Evolutionary conservation across 1,284 basidiomycete genomes (phyloP).

Genomic region (Phlebopus sp.): DNA sequence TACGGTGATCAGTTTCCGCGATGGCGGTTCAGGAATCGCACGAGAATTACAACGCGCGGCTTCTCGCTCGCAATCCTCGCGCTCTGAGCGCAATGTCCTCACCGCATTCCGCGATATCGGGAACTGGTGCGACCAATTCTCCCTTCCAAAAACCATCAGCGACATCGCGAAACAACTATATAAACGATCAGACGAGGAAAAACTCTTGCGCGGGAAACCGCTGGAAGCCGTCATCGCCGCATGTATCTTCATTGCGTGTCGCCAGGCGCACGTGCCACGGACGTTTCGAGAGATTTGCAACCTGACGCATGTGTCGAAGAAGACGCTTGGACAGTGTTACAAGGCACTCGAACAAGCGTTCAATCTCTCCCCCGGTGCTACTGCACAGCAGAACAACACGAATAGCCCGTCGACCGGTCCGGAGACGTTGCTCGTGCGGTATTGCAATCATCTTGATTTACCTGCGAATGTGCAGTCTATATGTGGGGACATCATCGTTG

Average conservation of each 20-base stretch:
- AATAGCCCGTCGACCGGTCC: conserved; percentile 55
- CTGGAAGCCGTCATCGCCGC: conserved; percentile 94
- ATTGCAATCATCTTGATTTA: conserved; percentile 92
- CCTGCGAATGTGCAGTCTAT: conserved; percentile 80
- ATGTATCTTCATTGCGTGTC: conserved; percentile 97
- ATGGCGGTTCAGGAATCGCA: conserved; percentile 91
- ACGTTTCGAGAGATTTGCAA: conserved; percentile 97
- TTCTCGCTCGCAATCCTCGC: conserved; percentile 72
- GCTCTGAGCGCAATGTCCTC: conserved; percentile 81
- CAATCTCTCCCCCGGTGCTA: conserved; percentile 75
- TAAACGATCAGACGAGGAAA: conserved; percentile 95
- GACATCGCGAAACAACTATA: conserved; percentile 97
- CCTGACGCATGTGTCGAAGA: conserved; percentile 91
- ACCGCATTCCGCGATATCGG: conserved; percentile 90
- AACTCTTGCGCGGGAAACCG: conserved; percentile 88
- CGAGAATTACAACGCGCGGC: conserved; percentile 91
- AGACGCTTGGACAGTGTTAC: conserved; percentile 93
- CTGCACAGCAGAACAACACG: conserved; percentile 41
- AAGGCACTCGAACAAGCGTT: conserved; percentile 92
- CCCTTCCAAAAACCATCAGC: conserved; percentile 90
- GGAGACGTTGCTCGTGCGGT: conserved; percentile 89
- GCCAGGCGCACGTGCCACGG: conserved; percentile 89
- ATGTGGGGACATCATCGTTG: conserved; percentile 81
- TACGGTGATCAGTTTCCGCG: conserved; percentile 92
- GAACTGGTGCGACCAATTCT: conserved; percentile 93